These are phyloP conservation scores for Fusarium sp. DNA, from an alignment of 2,329 filamentous ascomycete genomes.

Conservation along the genomic window DNA sequence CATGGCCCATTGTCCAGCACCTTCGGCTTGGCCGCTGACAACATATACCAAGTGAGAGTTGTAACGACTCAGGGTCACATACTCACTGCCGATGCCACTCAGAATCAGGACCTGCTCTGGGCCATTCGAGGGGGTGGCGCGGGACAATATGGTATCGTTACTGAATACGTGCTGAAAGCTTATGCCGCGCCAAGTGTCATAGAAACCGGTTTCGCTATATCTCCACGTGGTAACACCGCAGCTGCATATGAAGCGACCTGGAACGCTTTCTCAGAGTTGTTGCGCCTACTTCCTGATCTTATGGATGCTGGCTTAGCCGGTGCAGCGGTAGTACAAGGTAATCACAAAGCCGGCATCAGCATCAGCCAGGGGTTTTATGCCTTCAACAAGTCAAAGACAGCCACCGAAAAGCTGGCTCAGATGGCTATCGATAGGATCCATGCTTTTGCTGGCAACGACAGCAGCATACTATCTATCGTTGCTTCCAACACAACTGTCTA, in stretches of 20 bases:
- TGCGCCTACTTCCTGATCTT: neutral
- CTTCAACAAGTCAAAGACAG: neutral
- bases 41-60: neutral
- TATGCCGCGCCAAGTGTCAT: neutral
- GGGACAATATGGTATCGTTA: neutral
- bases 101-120: neutral
- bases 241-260: neutral
- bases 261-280: neutral
- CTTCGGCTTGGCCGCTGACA: neutral
- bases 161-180: neutral
- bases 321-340: neutral
- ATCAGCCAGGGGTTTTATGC: neutral
- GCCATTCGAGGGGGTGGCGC: neutral
- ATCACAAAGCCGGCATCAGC: neutral
- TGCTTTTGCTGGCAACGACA: neutral
- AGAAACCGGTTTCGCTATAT: neutral
- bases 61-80: neutral
- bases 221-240: neutral
- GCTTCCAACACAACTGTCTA: neutral
- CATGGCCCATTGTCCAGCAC: neutral
- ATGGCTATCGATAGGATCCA: neutral
- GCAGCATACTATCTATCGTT: neutral
- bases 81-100: neutral
- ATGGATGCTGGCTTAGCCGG: neutral
- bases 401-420: neutral